phyloP scores from a whole-genome alignment of 768 basidiomycete genomes.

The Calocera cornea region DNA sequence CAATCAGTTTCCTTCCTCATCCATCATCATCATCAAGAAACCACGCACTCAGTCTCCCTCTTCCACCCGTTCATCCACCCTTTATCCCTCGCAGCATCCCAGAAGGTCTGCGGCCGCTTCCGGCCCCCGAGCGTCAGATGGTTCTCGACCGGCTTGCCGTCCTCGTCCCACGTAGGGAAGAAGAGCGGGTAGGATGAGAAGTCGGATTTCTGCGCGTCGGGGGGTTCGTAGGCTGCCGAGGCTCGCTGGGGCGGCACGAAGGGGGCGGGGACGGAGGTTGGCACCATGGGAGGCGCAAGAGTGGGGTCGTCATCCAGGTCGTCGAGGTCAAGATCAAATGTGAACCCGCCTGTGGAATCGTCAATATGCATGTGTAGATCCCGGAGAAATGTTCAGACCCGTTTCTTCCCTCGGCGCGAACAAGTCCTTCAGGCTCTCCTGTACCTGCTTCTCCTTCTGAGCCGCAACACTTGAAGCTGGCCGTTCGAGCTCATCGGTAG shows the following conservation, averaged over 20 bases:
- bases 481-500: background rate
- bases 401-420: slow-evolving; percentile 59
- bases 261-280: background rate
- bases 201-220: background rate
- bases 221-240: background rate
- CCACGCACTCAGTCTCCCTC: background rate
- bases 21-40: background rate
- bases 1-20: background rate
- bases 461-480: background rate
- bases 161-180: slow-evolving; percentile 11
- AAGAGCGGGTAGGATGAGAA: slow-evolving; percentile 9
- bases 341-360: slow-evolving; percentile 44
- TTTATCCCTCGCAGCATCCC: background rate
- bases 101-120: background rate
- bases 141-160: slow-evolving; percentile 4
- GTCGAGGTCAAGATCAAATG: slow-evolving; percentile 59
- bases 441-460: slow-evolving; percentile 6
- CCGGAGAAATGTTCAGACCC: slow-evolving; percentile 29
- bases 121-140: background rate
- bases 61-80: background rate
- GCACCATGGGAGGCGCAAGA: background rate
- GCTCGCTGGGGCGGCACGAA: background rate
- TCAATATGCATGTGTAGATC: background rate
- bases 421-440: slow-evolving; percentile 45
- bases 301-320: slow-evolving; percentile 25